Percentiles rank a stretch among this genome's conserved stretches.
phyloP scores from a whole-genome alignment of 1,284 basidiomycete species.

The Irpex sp. region DNA sequence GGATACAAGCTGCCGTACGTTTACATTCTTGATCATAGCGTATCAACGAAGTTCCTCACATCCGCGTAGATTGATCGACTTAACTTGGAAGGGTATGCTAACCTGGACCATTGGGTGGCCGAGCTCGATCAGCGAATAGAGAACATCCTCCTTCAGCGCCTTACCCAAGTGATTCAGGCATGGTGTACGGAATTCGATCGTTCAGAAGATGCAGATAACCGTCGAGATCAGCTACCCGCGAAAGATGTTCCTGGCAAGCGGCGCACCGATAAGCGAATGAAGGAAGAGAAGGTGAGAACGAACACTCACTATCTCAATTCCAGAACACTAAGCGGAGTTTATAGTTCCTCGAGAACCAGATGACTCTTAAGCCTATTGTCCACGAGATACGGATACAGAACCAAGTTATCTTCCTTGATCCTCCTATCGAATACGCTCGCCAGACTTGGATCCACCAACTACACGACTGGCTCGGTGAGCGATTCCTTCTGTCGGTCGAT shows the following conservation, averaged over 20 bases:
- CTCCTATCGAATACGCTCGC: slow-evolving; percentile 94
- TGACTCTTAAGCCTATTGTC: slow-evolving; percentile 85
- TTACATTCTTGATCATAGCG: not conserved
- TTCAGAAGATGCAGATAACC: slow-evolving; percentile 66
- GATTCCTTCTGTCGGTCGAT: not conserved
- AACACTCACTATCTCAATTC: not conserved
- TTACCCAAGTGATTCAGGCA: slow-evolving; percentile 83
- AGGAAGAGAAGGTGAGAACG: slow-evolving; percentile 76
- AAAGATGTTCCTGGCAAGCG: slow-evolving; percentile 71
- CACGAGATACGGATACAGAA: slow-evolving; percentile 98
- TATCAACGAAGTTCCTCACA: slow-evolving; percentile 1
- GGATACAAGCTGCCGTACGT: slow-evolving; percentile 88
- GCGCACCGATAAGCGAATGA: slow-evolving; percentile 68
- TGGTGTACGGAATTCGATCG: slow-evolving; percentile 92
- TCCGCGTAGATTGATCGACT: slow-evolving; percentile 85
- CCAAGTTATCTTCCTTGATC: slow-evolving; percentile 98
- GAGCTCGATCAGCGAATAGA: slow-evolving; percentile 92
- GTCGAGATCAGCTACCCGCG: slow-evolving; percentile 51
- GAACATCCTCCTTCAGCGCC: slow-evolving; percentile 80
- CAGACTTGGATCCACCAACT: slow-evolving; percentile 93
- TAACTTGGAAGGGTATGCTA: slow-evolving; percentile 96
- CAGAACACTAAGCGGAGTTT: no score
- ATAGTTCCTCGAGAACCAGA: slow-evolving; percentile 74
- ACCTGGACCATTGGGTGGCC: slow-evolving; percentile 96
- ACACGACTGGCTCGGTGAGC: slow-evolving; percentile 88